phyloP scores from a whole-genome alignment of 1,284 basidiomycete species.

The Trichosporon faecale region DNA sequence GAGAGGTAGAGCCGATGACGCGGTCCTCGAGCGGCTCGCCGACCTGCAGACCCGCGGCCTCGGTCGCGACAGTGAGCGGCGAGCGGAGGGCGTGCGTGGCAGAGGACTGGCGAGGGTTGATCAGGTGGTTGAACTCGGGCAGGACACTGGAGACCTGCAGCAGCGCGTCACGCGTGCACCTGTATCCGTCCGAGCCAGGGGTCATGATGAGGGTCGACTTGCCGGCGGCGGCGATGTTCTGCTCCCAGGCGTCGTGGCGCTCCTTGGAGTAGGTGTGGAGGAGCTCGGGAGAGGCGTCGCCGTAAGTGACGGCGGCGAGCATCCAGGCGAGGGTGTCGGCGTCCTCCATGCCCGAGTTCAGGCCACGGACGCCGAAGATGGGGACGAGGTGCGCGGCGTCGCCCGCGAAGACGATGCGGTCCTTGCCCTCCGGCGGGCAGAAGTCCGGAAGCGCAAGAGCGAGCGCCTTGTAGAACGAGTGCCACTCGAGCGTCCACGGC shows the following conservation, averaged over 20 bases:
- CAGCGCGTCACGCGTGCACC: constrained; percentile 23
- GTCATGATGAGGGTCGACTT: constrained; percentile 28
- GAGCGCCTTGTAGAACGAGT: constrained; percentile 27
- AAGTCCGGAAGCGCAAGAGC: constrained; percentile 22
- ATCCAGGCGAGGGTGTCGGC: constrained; percentile 26
- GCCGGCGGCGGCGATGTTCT: constrained; percentile 24
- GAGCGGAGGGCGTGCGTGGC: constrained; percentile 24
- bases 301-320: constrained; percentile 18
- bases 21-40: constrained; percentile 26
- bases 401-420: constrained; percentile 23
- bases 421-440: background rate
- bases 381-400: constrained; percentile 28
- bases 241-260: constrained; percentile 26
- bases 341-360: constrained; percentile 27
- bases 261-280: constrained; percentile 23
- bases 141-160: constrained; percentile 20
- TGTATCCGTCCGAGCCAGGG: constrained; percentile 23
- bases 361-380: constrained; percentile 26
- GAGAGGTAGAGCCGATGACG: constrained; percentile 12
- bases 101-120: constrained; percentile 26
- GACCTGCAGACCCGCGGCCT: constrained; percentile 9
- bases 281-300: constrained; percentile 18
- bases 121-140: constrained; percentile 26
- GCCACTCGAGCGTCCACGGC: constrained; percentile 28
- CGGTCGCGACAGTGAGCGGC: constrained; percentile 14